Evolutionary conservation across 1,284 basidiomycete species (phyloP).

Genomic region (Baeospora myosura): DNA sequence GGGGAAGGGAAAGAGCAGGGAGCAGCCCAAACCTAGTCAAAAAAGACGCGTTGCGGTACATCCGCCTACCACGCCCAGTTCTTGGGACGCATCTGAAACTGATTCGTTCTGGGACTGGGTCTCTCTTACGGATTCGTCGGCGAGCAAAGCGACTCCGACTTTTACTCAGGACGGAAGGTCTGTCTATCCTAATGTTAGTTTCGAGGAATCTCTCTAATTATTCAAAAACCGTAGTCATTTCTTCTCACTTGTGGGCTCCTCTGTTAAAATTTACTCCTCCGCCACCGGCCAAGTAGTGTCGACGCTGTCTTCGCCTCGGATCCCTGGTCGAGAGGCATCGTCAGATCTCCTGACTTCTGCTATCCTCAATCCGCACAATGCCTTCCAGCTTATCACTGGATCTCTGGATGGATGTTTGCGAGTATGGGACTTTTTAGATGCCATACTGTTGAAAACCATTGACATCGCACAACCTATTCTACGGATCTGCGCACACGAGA

Average conservation of each 20-base stretch:
- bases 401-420: slow-evolving; percentile 80
- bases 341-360: slow-evolving; percentile 66
- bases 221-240: slow-evolving; percentile 59
- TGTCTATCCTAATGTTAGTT: slow-evolving; percentile 22
- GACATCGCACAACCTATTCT: slow-evolving; percentile 66
- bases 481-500: slow-evolving; percentile 63
- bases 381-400: slow-evolving; percentile 84
- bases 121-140: slow-evolving; percentile 63
- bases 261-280: slow-evolving; percentile 78
- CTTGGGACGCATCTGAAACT: slow-evolving; percentile 16
- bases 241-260: slow-evolving; percentile 72
- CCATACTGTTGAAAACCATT: slow-evolving; percentile 69
- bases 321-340: slow-evolving; percentile 30
- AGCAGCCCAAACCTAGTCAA: slow-evolving; percentile 22
- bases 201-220: slow-evolving; percentile 9
- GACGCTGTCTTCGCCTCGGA: slow-evolving; percentile 53
- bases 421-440: slow-evolving; percentile 93
- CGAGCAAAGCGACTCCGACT: slow-evolving; percentile 61
- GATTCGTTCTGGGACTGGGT: slow-evolving; percentile 59
- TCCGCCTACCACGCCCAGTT: slow-evolving; percentile 11
- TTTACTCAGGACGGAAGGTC: slow-evolving; percentile 86
- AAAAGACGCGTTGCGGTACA: slow-evolving; percentile 16
- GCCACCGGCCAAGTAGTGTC: slow-evolving; percentile 75
- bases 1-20: slow-evolving; percentile 36
- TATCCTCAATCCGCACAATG: slow-evolving; percentile 78